A percentile compares a stretch with the other conserved stretches of the same genome.
phyloP scores from a whole-genome alignment of 805 yeast species.

The Sugiyamaella marilandica region DNA sequence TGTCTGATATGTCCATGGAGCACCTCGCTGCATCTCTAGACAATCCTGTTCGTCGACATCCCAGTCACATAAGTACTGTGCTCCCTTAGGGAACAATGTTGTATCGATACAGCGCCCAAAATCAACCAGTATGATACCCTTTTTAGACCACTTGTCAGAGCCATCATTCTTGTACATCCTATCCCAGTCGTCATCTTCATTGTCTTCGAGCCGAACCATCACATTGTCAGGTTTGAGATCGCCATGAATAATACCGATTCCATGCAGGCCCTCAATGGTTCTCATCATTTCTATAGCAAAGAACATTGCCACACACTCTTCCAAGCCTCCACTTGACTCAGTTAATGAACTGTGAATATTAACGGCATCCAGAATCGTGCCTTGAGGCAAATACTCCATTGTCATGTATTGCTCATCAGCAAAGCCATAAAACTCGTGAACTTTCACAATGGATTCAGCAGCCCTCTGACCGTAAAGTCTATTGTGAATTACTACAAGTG shows the following conservation, averaged over 20 bases:
- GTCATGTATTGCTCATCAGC: constrained; percentile 65
- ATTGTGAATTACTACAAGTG: constrained; percentile 52
- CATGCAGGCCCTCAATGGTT: constrained; percentile 58
- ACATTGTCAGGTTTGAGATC: constrained; percentile 84
- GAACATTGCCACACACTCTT: constrained; percentile 60
- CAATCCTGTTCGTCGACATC: constrained; percentile 65
- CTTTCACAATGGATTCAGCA: constrained; percentile 43
- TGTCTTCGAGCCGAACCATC: constrained; percentile 54
- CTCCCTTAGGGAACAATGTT: constrained; percentile 46
- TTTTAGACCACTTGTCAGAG: constrained; percentile 43
- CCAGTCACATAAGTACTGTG: constrained; percentile 57
- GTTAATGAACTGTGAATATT: constrained; percentile 37
- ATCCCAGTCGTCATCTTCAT: constrained; percentile 20
- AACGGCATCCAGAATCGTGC: constrained; percentile 67
- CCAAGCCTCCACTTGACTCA: constrained; percentile 33
- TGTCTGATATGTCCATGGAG: constrained; percentile 71
- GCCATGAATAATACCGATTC: constrained; percentile 68
- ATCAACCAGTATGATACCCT: constrained; percentile 65
- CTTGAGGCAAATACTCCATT: constrained; percentile 61
- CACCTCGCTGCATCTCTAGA: constrained; percentile 54
- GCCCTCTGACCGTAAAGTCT: constrained; percentile 27
- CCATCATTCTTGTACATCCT: constrained; percentile 35
- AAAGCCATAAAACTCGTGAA: constrained; percentile 50
- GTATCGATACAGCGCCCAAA: constrained; percentile 79
- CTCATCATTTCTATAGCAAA: constrained; percentile 61